Evolutionary conservation across 2,329 filamentous ascomycete genomes (phyloP).

Genomic region (Aspergillus latus): DNA sequence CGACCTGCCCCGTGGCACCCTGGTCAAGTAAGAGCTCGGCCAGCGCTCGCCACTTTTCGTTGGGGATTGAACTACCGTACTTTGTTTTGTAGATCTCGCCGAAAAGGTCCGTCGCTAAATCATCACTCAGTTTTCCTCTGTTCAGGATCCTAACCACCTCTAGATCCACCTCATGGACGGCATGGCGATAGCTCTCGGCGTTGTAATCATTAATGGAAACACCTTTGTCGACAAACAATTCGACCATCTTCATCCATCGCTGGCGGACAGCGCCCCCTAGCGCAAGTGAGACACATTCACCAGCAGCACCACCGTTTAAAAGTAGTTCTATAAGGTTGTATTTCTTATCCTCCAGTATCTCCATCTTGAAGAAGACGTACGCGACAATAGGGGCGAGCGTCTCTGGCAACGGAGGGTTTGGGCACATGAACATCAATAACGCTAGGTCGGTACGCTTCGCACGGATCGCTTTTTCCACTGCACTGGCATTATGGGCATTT

Average conservation of each 20-base stretch:
- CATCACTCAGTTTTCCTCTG: neutral
- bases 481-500: neutral
- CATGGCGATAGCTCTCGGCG: slow-evolving; percentile 7
- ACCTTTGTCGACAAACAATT: slow-evolving; percentile 11
- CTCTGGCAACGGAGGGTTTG: slow-evolving; percentile 1
- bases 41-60: slow-evolving; percentile 5
- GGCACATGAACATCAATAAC: slow-evolving; percentile 8
- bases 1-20: slow-evolving; percentile 2
- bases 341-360: slow-evolving; percentile 3
- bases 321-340: slow-evolving; percentile 7
- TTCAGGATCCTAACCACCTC: slow-evolving; percentile 2
- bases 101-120: slow-evolving; percentile 7
- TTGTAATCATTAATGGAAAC: slow-evolving; percentile 8
- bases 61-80: neutral
- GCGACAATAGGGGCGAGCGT: slow-evolving; percentile 8
- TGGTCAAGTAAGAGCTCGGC: slow-evolving; percentile 6
- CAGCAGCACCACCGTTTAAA: slow-evolving; percentile 4
- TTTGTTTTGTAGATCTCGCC: slow-evolving; percentile 3
- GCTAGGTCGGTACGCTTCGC: slow-evolving; percentile 7
- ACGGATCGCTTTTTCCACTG: slow-evolving; percentile 8
- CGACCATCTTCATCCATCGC: slow-evolving; percentile 2
- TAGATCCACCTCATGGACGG: slow-evolving; percentile 6
- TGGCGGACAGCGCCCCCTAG: slow-evolving; percentile 3
- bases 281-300: slow-evolving; percentile 8
- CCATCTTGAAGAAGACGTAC: slow-evolving; percentile 10